Conservation (phyloP, 805 yeast genomes). For the Geotrichum ghanense region DNA sequence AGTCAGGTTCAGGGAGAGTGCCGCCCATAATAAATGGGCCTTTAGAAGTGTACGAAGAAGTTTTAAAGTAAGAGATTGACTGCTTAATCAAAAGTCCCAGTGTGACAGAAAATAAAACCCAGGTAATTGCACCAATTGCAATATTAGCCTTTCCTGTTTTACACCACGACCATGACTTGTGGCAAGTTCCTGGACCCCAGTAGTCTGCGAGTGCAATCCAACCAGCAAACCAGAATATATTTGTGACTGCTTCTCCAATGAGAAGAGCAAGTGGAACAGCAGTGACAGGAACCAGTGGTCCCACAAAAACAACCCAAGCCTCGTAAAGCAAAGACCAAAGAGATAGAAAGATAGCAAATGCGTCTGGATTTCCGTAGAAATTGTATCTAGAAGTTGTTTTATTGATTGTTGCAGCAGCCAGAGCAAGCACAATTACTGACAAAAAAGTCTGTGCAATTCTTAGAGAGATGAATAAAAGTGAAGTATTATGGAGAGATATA, state of each 20-base stretch:
- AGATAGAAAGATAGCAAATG: constrained; percentile 4
- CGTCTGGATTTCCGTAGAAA: constrained; percentile 1
- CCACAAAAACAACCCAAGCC: not conserved
- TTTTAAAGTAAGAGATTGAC: not conserved
- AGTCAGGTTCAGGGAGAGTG: not conserved
- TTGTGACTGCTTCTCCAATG: not conserved
- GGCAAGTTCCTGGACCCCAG: constrained; percentile 1
- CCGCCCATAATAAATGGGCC: not conserved
- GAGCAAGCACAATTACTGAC: constrained; percentile 4
- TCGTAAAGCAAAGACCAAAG: constrained; percentile 3
- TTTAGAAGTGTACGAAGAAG: not conserved
- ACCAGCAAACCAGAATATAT: constrained; percentile 4
- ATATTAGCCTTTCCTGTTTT: constrained; percentile 12
- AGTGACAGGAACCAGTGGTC: not conserved
- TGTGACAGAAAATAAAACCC: constrained; percentile 8
- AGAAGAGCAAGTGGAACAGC: not conserved
- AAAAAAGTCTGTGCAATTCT: constrained; percentile 4
- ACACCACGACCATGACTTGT: constrained; percentile 6
- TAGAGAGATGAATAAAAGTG: not conserved
- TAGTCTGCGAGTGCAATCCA: constrained; percentile 6
- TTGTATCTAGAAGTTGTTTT: not conserved
- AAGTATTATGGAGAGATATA: too few species aligned
- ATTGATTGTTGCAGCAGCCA: constrained; percentile 6
- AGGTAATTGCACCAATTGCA: constrained; percentile 13
- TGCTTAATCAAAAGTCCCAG: constrained; percentile 2